These are phyloP conservation scores for Geotrichum citri-aurantii DNA, from an alignment of 1,139 yeast genomes.

Conservation along the genomic window DNA sequence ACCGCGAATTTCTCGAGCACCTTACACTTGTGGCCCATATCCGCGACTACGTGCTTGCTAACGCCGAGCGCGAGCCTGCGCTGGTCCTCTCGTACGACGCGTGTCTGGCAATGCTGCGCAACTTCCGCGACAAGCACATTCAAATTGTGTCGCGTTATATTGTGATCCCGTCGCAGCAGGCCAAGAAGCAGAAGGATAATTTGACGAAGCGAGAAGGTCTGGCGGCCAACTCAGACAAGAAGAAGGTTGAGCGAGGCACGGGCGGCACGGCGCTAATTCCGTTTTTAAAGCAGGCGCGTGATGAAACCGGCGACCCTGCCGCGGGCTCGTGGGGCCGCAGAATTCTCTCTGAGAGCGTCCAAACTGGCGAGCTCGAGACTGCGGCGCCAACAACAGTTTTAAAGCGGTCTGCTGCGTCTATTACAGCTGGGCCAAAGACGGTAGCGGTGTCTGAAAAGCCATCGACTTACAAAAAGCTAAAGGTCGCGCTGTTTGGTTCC, in stretches of 20 bases:
- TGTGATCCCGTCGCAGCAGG: conserved; percentile 59
- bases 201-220: conserved; percentile 34
- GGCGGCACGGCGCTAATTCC: conserved; percentile 93
- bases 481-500: conserved; percentile 13
- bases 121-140: conserved; percentile 87
- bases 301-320: conserved; percentile 89
- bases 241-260: conserved; percentile 58
- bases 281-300: conserved; percentile 89
- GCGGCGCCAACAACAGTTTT: background rate
- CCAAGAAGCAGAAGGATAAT: conserved; percentile 25
- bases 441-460: background rate
- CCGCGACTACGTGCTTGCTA: conserved; percentile 54
- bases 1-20: conserved; percentile 62
- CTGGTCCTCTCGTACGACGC: conserved; percentile 77
- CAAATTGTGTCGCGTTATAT: conserved; percentile 86
- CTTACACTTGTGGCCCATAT: conserved; percentile 54
- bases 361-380: conserved; percentile 4
- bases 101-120: conserved; percentile 80
- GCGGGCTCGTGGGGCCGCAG: conserved; percentile 88
- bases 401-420: background rate
- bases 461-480: conserved; percentile 9
- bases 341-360: conserved; percentile 47
- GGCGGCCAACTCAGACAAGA: conserved; percentile 24
- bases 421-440: background rate
- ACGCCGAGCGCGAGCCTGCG: conserved; percentile 45